Evolutionary conservation across 805 yeast species (phyloP), one percentile per base, ranked within the genome.

Genomic region (Spathaspora arborariae): DNA sequence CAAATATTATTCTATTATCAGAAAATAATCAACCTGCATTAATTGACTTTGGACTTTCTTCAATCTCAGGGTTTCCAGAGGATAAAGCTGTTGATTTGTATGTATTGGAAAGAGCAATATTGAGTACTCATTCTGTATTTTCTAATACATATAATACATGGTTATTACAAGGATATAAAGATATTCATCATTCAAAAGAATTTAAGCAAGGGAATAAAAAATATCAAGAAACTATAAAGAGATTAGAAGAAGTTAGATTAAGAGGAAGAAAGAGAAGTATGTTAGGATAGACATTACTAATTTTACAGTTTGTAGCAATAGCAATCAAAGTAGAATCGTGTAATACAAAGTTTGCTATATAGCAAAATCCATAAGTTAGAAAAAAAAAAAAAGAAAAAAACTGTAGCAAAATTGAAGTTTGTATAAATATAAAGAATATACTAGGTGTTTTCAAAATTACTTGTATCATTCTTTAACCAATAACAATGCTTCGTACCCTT

Each of bases 21-120:
- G 50, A 52, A 3, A 16, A 39, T 6, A 50, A 42, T 7, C 55
- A 51, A 6, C 89, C 95, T 0, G 78, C 72, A 27, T 64, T 94
- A 53, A 94, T 94, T 45, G 99, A 94, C 60, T 94, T 94, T 67
- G 99, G 99, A 0, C 72, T 94, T 16, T 86, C 96, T 2, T 81
- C 90, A 10, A 82, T 82, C 47, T 81, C 96, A 0, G 75, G 76
- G 1, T 62, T 89, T 51, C 78, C 86, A 0, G 99, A 94, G 57
- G 98, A 92, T 58, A 90, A 88, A 64, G 98, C 98, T 2, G 99
- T 94, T n/a, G 99, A 94, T 63, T 64, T 94, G 49, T 94, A 94
- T 57, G 98, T 94, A 9, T 67, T 94, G 50, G 99, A 94, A 64
- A 73, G 98, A 56, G 98, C 99, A 0, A 77, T 94, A 16, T 68